Base-by-base conservation (phyloP, 2,329 filamentous ascomycete genomes). In the Blastomyces silverae region DNA sequence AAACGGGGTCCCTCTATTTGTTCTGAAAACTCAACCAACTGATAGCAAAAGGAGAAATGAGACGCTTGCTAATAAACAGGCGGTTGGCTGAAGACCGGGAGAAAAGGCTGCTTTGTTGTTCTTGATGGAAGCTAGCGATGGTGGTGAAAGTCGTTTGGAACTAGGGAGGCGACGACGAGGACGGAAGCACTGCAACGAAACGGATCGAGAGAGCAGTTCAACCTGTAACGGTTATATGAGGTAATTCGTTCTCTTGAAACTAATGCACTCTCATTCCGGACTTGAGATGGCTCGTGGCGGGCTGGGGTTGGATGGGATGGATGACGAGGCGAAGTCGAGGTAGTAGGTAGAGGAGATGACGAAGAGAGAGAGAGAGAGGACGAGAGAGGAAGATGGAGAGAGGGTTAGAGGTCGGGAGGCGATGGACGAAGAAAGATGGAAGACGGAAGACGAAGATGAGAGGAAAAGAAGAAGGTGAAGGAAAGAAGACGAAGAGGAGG, bases 181-280 rank as follows among this genome's bases (percentile, higher is more conserved):
- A 68, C 63, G 63, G 66, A 69, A 62, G 64, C 71, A 74, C 72
- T 71, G 70, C 70, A 71, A 71, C 66, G 70, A 25, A 15, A 66
- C 67, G 68, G 67, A 71, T 8, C 4, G 22, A 42, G 22, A 46
- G 13, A 59, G 42, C 22, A 25, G 37, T 25, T 13, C 10, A 42
- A 34, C 37, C 13, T 11, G 53, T 4, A 52, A 52, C 48, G 48
- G 10, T 8, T 1, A n/a, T 22, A 37, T 7, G 17, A 34, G 28
- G 13, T 31, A 22, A 8, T 42, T 59, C 22, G 57, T 59, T 22
- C n/a, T 22, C 31, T 34, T 34, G 31, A 34, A 25, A 17, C 39
- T 44, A 59, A 39, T 59, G 39, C 57, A 44, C 39, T 59, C 37
- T 17, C 37, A 59, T 59, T 22, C 57, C 57, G 57, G 37, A 28